Base-by-base conservation (phyloP, 768 basidiomycete species). In the Boletus sp. region DNA sequence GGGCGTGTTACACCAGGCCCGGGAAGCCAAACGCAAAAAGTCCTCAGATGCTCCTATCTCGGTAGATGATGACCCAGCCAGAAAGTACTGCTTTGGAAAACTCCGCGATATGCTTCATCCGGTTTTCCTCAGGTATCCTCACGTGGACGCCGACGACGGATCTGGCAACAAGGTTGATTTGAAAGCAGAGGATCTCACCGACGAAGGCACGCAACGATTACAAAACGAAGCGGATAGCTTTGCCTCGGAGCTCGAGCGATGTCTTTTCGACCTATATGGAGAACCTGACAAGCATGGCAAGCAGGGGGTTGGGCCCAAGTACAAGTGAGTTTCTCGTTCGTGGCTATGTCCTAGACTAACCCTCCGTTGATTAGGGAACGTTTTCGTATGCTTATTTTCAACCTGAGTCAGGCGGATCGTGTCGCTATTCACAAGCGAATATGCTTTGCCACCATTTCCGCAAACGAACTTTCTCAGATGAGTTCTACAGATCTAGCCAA, bases 321-420 rank as follows among this genome's bases (percentile, higher is more conserved):
- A 94, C 76, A 94, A 93, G 92, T 92, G 67, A 49, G 83, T 71
- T 28, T 54, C 73, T 33, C 32, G 47, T 41, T 32, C 55, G 52
- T 7, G 24, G 36, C 42, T 32, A 46, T 39, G 33, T 42, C 29
- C 50, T 37, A 37, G 2, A 51, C 24, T 57, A 55, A 66, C 20
- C 54, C 20, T 57, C 45, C 15, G 35, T 64, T 46, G 39, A 56
- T 32, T 58, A 94, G 92, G 78, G 89, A 92, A 74, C 91, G 92
- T 66, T 95, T 94, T 76, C 85, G 93, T 57, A 94, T 87, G 81
- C 80, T 94, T 50, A 84, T 83, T 56, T 96, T 92, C 76, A 96
- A 96, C 74, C 75, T 96, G 67, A 89, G 81, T 77, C 86, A 94
- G 74, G 75, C 78, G 66, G 92, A 94, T 66, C 89, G 92, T 66